phyloP scores from a whole-genome alignment of 192 early-diverging fungal genomes.

The Dispira parvispora region DNA sequence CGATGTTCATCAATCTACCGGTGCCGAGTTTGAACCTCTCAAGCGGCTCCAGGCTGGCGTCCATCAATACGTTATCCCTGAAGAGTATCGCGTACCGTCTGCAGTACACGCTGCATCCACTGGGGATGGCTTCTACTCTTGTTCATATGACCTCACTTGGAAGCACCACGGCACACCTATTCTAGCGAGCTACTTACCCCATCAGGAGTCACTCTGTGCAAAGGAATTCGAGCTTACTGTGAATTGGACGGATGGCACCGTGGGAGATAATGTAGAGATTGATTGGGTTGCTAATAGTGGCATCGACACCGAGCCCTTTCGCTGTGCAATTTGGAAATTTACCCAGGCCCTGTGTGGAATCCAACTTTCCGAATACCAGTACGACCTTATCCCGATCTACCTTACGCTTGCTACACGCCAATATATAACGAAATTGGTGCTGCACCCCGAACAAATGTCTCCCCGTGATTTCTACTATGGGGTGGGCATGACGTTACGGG shows the following conservation, averaged over 20 bases:
- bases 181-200: background rate
- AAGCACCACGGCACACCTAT: background rate
- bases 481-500: background rate
- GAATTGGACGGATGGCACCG: constrained; percentile 6
- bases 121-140: background rate
- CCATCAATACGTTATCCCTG: background rate
- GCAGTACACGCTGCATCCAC: background rate
- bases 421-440: background rate
- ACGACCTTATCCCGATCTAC: background rate
- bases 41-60: background rate
- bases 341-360: background rate
- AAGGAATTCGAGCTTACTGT: background rate
- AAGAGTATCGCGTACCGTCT: background rate
- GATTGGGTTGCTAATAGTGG: background rate
- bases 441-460: background rate
- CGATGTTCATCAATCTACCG: background rate
- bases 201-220: background rate
- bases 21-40: background rate
- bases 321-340: background rate
- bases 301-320: constrained; percentile 2
- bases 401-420: background rate
- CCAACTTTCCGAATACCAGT: background rate
- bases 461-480: background rate
- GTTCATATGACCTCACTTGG: background rate
- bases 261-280: background rate